phyloP scores from a whole-genome alignment of 768 basidiomycete genomes.

The Nidularia pulvinata region DNA sequence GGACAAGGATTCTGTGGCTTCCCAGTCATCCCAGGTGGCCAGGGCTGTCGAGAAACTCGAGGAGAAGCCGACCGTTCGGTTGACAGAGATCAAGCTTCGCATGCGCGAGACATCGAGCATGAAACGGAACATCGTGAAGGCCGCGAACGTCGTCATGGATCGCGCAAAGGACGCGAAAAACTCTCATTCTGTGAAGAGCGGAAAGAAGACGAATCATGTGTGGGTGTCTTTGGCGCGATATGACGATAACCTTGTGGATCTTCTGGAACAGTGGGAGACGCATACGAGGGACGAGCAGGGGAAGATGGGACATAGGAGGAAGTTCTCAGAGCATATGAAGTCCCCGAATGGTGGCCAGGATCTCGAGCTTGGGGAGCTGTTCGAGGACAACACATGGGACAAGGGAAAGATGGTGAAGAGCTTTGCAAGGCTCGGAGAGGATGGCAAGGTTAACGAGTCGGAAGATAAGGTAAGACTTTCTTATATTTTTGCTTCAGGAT shows the following conservation, averaged over 20 bases:
- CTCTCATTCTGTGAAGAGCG: constrained; percentile 3
- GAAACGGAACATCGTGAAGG: constrained; percentile 52
- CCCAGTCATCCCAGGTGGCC: not conserved
- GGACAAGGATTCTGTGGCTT: not conserved
- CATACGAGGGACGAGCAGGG: constrained; percentile 41
- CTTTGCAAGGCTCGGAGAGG: constrained; percentile 64
- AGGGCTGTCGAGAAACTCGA: not conserved
- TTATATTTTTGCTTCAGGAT: not conserved
- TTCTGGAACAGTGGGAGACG: constrained; percentile 63
- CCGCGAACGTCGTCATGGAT: constrained; percentile 54
- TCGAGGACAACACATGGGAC: constrained; percentile 65
- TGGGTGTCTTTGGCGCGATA: constrained; percentile 86
- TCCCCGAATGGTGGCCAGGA: constrained; percentile 15
- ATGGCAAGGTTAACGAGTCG: constrained; percentile 24
- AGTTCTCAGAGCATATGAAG: constrained; percentile 26
- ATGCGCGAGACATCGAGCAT: constrained; percentile 56
- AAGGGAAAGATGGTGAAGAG: constrained; percentile 74
- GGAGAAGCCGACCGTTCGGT: constrained; percentile 42
- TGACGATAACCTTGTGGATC: constrained; percentile 65
- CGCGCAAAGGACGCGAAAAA: constrained; percentile 28
- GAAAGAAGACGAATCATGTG: constrained; percentile 32
- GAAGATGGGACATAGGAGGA: constrained; percentile 25
- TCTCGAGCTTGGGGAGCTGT: constrained; percentile 38
- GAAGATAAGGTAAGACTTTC: constrained; percentile 27
- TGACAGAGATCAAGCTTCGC: constrained; percentile 58